Conservation (phyloP, 163 green algal species). For the Coccomyxa subellipsoidea region DNA sequence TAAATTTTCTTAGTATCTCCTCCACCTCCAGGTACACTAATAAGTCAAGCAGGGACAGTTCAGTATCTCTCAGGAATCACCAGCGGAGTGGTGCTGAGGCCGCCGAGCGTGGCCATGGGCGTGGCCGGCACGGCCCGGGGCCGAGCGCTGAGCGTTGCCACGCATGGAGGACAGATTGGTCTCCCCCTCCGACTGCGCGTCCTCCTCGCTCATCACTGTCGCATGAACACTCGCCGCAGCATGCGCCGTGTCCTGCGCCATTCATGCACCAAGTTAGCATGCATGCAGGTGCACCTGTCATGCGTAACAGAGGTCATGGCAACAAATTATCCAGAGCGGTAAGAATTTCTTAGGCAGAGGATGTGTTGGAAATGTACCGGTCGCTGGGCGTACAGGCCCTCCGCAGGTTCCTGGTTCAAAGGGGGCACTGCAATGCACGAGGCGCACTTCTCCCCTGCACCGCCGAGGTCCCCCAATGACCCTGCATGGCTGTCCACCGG, state of each 20-base stretch:
- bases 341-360: too few species aligned
- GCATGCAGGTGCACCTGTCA: not conserved
- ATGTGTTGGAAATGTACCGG: not conserved
- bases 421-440: not conserved
- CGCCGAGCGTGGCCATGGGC: not conserved
- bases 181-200: constrained; percentile 1
- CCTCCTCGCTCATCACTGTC: constrained; percentile 13
- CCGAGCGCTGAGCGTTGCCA: not conserved
- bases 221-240: constrained; percentile 11
- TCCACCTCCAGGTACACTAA: too few species aligned
- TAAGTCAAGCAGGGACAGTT: too few species aligned
- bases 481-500: not conserved
- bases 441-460: not conserved
- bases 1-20: too few species aligned
- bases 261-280: not conserved
- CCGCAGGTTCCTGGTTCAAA: not conserved
- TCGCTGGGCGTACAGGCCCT: not conserved
- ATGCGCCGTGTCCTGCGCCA: constrained; percentile 1
- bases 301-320: not conserved
- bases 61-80: too few species aligned
- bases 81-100: not conserved
- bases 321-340: too few species aligned
- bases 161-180: not conserved
- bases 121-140: not conserved
- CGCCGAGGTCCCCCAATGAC: not conserved